A percentile compares a stretch with the other conserved stretches of the same genome.
phyloP scores from a whole-genome alignment of 1,284 basidiomycete genomes.

The Phellopilus nigrolimitatus region DNA sequence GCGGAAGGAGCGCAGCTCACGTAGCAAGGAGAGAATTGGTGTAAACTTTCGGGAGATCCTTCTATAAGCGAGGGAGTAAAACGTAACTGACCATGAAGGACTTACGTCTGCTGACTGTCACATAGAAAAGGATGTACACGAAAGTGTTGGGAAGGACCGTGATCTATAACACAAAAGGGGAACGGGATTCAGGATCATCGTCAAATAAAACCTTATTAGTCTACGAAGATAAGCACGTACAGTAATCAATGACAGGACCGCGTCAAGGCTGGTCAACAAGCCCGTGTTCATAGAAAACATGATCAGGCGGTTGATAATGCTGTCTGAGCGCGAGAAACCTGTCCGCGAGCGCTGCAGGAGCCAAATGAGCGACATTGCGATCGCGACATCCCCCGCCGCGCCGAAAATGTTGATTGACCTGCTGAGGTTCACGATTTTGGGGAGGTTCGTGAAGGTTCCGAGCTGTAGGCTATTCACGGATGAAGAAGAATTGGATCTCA shows the following conservation, averaged over 20 bases:
- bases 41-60: slow-evolving; percentile 12
- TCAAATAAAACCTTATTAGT: background rate
- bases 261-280: slow-evolving; percentile 19
- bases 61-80: background rate
- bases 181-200: background rate
- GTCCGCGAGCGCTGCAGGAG: slow-evolving; percentile 17
- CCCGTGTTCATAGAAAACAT: slow-evolving; percentile 20
- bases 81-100: background rate
- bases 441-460: slow-evolving; percentile 9
- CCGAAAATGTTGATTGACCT: slow-evolving; percentile 16
- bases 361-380: slow-evolving; percentile 16
- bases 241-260: slow-evolving; percentile 16
- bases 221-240: slow-evolving; percentile 6
- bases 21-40: slow-evolving; percentile 20
- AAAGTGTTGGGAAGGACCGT: slow-evolving; percentile 16
- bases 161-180: slow-evolving; percentile 13
- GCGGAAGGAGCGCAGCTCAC: background rate
- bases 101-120: slow-evolving; percentile 18
- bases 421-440: slow-evolving; percentile 13
- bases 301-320: slow-evolving; percentile 20
- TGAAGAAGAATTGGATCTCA: background rate
- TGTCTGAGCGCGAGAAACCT: slow-evolving; percentile 18
- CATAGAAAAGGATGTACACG: slow-evolving; percentile 19
- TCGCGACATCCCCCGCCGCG: slow-evolving; percentile 15
- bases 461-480: slow-evolving; percentile 1